Percentiles rank a stretch among this genome's conserved stretches.
Evolutionary conservation across 768 basidiomycete genomes (phyloP).

Genomic region (Paxillus involutus): DNA sequence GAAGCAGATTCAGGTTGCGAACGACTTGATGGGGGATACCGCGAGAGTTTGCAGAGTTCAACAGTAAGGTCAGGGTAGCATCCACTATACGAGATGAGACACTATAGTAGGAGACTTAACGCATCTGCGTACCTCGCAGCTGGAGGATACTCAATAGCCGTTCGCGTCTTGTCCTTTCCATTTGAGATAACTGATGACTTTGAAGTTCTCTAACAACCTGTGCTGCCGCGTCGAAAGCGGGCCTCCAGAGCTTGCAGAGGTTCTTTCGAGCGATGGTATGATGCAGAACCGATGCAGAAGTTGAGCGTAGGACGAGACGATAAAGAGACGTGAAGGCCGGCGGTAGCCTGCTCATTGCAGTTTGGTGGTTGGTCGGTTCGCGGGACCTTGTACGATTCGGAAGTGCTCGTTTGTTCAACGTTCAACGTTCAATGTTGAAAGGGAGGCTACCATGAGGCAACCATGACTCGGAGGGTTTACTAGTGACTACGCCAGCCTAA

Average conservation of each 20-base stretch:
- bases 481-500: too few species aligned
- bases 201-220: constrained; percentile 42
- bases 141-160: constrained; percentile 56
- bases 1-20: constrained; percentile 46
- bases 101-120: neutral
- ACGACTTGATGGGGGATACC: constrained; percentile 62
- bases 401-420: too few species aligned
- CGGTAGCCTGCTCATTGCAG: constrained; percentile 24
- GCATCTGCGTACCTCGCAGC: constrained; percentile 43
- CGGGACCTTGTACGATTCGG: too few species aligned
- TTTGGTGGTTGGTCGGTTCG: neutral
- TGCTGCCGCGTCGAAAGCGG: constrained; percentile 54
- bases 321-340: constrained; percentile 55
- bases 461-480: too few species aligned
- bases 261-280: constrained; percentile 42
- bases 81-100: constrained; percentile 51
- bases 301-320: constrained; percentile 56
- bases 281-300: constrained; percentile 58
- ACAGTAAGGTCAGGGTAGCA: constrained; percentile 59
- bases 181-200: constrained; percentile 18
- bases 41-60: constrained; percentile 59
- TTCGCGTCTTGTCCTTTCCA: constrained; percentile 32
- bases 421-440: too few species aligned
- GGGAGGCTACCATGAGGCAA: too few species aligned
- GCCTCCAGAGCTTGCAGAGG: constrained; percentile 51